Base-by-base conservation (phyloP, 306 rosid species). In the Vachellia collinsii region DNA sequence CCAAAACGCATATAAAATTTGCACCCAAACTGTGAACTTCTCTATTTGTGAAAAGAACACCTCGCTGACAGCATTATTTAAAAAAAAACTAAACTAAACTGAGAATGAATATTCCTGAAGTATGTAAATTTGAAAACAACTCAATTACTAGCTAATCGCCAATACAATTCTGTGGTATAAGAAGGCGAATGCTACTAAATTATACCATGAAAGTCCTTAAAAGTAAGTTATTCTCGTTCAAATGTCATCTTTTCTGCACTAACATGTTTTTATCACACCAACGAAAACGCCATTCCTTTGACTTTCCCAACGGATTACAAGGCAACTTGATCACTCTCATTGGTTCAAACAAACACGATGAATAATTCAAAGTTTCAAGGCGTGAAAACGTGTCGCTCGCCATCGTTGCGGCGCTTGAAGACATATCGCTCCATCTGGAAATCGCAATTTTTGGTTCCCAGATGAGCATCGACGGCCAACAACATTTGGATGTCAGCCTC, bases 401-500 rank as follows among this genome's bases (percentile, higher is more conserved):
- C 70, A 36, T 64, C 44, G 11, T 64, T 64, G 10, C 70, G 70
- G 23, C 43, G 43, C 67, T 61, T 61, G 17, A 61, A 61, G 19
- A 61, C 67, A 12, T 61, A 29, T 11, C 67, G 7, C 67, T 63
- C 42, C 43, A 34, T 63, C 11, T 63, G 43, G 42, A 34, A 63
- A 34, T 63, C 20, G 1, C 43, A 63, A 29, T 63, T 63, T 63
- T 63, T 63, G 42, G 69, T 63, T 34, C 43, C 43, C 9, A 64
- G 11, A 16, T 64, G 44, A 44, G 6, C 70, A 22, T 64, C 70
- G 5, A 2, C 44, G 5, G 23, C 70, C 70, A 64, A 64, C 70
- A 64, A 13, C 70, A 36, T 64, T 14, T 64, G 70, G 11, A 64
- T 64, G 70, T 64, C 44, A 4, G 42, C 70, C 70, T 36, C 70